Conservation (phyloP, 345 rosid genomes). For the Sisymbrium irio region DNA sequence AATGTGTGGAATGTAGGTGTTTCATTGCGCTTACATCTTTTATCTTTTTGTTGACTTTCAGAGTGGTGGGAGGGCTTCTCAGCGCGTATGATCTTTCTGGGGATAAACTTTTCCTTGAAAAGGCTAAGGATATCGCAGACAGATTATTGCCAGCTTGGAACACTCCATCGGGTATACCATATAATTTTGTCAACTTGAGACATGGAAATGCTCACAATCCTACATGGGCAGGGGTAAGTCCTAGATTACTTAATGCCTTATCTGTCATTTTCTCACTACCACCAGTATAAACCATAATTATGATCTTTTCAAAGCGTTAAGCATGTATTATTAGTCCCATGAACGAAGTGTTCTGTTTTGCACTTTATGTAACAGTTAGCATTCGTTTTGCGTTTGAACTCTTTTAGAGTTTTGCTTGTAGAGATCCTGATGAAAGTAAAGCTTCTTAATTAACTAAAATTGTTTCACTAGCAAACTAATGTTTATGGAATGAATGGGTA, state of each 20-base stretch:
- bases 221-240: conserved; percentile 91
- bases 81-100: conserved; percentile 93
- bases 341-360: background rate
- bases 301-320: too few relatives aligned
- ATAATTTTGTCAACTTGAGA: conserved; percentile 75
- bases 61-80: conserved; percentile 99
- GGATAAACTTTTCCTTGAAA: conserved; percentile 80
- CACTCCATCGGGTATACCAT: conserved; percentile 79
- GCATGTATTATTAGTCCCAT: background rate
- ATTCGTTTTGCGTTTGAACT: background rate
- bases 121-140: conserved; percentile 93
- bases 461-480: background rate
- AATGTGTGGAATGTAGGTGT: background rate
- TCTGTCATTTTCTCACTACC: background rate
- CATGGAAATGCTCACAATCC: conserved; percentile 79
- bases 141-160: conserved; percentile 96
- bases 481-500: background rate
- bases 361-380: background rate
- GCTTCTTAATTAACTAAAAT: background rate
- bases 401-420: background rate
- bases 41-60: conserved; percentile 40
- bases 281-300: too few relatives aligned
- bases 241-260: background rate
- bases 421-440: background rate
- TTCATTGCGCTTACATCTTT: background rate